Base-by-base conservation (phyloP, 768 basidiomycete species). In the Psilocybe cyanescens region DNA sequence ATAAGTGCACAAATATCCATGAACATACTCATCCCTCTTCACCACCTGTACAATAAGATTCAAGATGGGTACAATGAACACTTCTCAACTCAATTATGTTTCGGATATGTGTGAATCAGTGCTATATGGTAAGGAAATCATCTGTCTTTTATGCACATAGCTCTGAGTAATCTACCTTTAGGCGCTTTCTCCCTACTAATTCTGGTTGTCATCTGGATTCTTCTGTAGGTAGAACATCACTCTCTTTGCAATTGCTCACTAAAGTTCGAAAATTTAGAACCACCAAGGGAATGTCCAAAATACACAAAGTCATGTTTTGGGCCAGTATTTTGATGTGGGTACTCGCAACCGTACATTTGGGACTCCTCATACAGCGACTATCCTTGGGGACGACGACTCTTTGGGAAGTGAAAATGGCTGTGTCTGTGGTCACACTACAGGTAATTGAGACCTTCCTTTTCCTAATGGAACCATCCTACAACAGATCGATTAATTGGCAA, bases 251-350 rank as follows among this genome's bases (percentile, higher is more conserved):
- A 24, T 24, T 24, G 24, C 24, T 24, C 24, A 2, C 24, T 24
- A 24, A 24, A 24, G 24, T 24, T 24, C 24, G 24, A 24, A 24
- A 24, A 24, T 24, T 24, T 24, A 54, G 52, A 11, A 54, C 52
- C 17, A 8, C 52, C 12, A 33, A 39, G 52, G 35, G 35, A 14
- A 35, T 54, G 35, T 14, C 52, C 52, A 54, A 6, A 7, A 37
- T 54, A 19, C 31, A 37, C 33, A 35, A n/a, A 19, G 52, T 54
- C 14, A 54, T 54, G 52, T 54, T 54, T 11, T 31, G 52, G 17
- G 52, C 52, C 31, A 54, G 52, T 24, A 54, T 54, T 28, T 16
- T 19, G 11, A 54, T 54, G 52, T 54, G 52, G 52, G 35, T 54
- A 16, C 6, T 54, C 11, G 12, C 31, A 11, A 54, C 52, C 17